Conservation (phyloP, 2,329 filamentous ascomycete species). For the Cladophialophora psammophila region DNA sequence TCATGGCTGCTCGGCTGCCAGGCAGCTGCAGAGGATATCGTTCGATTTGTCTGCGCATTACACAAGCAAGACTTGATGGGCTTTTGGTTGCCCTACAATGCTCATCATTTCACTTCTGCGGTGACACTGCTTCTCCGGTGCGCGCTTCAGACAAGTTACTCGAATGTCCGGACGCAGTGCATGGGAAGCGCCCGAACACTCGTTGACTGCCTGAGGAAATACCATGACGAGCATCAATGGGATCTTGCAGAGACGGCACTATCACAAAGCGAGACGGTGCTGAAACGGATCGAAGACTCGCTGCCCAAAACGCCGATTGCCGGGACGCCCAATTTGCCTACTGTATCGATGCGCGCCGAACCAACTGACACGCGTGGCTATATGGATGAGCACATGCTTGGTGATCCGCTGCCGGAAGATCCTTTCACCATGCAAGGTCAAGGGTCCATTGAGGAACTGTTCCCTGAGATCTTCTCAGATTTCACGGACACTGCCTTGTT, state of each 20-base stretch:
- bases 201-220: constrained; percentile 56
- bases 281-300: constrained; percentile 43
- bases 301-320: constrained; percentile 29
- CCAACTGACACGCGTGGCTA: constrained; percentile 22
- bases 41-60: constrained; percentile 52
- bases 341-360: constrained; percentile 20
- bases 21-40: constrained; percentile 34
- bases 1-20: constrained; percentile 40
- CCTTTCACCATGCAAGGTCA: constrained; percentile 26
- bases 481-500: constrained; percentile 38
- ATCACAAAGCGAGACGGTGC: constrained; percentile 57
- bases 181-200: constrained; percentile 58
- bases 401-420: constrained; percentile 29
- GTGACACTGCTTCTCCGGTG: constrained; percentile 40
- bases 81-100: constrained; percentile 40
- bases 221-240: constrained; percentile 61
- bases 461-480: constrained; percentile 38
- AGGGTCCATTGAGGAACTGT: constrained; percentile 35
- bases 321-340: constrained; percentile 18
- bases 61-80: constrained; percentile 34
- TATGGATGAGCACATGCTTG: constrained; percentile 25
- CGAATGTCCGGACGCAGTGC: constrained; percentile 54
- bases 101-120: constrained; percentile 40
- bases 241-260: constrained; percentile 64
- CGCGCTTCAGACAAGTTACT: constrained; percentile 49